phyloP scores from a whole-genome alignment of 352 stramenopile species.

The Globisporangium rhizosaccharum region DNA sequence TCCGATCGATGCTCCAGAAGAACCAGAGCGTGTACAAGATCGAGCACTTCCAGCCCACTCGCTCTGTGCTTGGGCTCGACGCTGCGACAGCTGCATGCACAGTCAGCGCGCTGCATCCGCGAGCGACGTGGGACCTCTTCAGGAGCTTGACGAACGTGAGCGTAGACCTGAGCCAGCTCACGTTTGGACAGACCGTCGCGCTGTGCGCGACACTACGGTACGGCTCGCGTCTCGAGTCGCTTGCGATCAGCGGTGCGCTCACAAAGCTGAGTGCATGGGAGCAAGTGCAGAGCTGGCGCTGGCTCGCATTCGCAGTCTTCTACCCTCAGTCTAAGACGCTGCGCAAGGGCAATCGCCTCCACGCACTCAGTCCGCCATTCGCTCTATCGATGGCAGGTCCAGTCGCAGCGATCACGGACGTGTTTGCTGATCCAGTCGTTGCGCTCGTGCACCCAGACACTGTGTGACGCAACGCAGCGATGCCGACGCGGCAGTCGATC shows the following conservation, averaged over 20 bases:
- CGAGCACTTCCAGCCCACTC: background rate
- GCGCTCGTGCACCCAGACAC: background rate
- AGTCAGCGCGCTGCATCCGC: background rate
- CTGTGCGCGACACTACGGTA: conserved; percentile 8
- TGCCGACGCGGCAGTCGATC: background rate
- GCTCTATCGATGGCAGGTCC: background rate
- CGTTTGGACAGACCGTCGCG: background rate
- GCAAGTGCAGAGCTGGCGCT: conserved; percentile 4
- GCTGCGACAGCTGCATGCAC: background rate
- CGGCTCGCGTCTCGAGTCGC: background rate
- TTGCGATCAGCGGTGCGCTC: background rate
- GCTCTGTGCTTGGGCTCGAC: background rate
- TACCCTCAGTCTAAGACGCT: conserved; percentile 3
- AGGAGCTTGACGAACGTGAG: background rate
- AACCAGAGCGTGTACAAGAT: background rate
- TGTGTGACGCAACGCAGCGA: background rate
- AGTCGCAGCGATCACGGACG: background rate
- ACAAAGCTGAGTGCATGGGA: background rate
- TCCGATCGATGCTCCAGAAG: background rate
- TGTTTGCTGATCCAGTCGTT: background rate
- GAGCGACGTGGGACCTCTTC: background rate
- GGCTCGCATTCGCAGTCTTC: conserved; percentile 12
- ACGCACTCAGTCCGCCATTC: too few species aligned
- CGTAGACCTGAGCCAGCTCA: background rate
- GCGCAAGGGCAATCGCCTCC: too few species aligned